Conservation (phyloP, 495 filamentous ascomycete species). For the Aspergillus haitiensis region DNA sequence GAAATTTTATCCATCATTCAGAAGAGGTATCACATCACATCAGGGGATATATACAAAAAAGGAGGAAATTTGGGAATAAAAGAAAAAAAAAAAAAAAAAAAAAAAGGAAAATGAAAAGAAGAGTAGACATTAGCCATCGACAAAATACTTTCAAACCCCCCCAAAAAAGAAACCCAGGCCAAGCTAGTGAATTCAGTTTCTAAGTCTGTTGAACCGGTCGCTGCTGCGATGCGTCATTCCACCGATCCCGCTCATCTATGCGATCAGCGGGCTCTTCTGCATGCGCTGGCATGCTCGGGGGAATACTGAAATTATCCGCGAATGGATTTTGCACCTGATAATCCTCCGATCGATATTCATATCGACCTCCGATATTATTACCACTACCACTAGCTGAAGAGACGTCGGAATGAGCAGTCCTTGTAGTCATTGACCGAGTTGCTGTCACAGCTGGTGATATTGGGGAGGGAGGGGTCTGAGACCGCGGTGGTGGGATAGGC, state of each 20-base stretch:
- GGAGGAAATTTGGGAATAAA: background rate
- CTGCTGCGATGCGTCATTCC: slow-evolving; percentile 18
- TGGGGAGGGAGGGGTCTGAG: slow-evolving; percentile 13
- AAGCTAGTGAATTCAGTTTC: too few species aligned
- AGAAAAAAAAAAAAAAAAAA: slow-evolving; percentile 2
- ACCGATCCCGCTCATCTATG: slow-evolving; percentile 15
- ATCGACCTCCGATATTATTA: slow-evolving; percentile 16
- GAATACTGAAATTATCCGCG: slow-evolving; percentile 38
- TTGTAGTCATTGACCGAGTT: slow-evolving; percentile 10
- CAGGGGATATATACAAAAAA: slow-evolving; percentile 14
- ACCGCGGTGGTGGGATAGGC: slow-evolving; percentile 19
- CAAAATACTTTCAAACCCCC: too few species aligned
- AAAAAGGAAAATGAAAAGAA: slow-evolving; percentile 10
- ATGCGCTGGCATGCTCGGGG: slow-evolving; percentile 16
- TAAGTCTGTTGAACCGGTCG: slow-evolving; percentile 16
- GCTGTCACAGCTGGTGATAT: slow-evolving; percentile 13
- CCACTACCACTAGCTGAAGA: slow-evolving; percentile 17
- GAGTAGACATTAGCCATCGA: too few species aligned
- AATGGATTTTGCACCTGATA: slow-evolving; percentile 50
- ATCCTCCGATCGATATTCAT: slow-evolving; percentile 46
- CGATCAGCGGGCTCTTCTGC: slow-evolving; percentile 16
- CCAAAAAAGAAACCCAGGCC: background rate
- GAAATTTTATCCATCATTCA: background rate
- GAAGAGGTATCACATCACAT: slow-evolving; percentile 26
- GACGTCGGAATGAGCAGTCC: slow-evolving; percentile 8